A percentile compares a stretch with the other conserved stretches of the same genome.
These are phyloP conservation scores for Tetrastigma voinierianum DNA, from an alignment of 164 flowering plant genomes.

Conservation along the genomic window DNA sequence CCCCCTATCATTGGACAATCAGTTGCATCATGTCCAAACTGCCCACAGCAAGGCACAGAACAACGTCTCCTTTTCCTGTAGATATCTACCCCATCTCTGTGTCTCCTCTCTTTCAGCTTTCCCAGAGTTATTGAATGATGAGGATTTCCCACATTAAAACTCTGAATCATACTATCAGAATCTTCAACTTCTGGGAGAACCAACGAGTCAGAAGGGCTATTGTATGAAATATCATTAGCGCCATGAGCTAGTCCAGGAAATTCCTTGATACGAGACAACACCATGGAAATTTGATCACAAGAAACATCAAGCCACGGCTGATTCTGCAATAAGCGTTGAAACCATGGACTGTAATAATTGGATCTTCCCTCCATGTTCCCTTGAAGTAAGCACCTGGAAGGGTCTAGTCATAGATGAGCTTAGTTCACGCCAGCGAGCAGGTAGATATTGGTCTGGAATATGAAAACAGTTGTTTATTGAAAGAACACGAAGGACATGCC, in stretches of 20 bases:
- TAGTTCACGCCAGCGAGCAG: conserved; percentile 54
- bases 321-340: conserved; percentile 59
- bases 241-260: conserved; percentile 35
- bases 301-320: conserved; percentile 23
- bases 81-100: conserved; percentile 38
- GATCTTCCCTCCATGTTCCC: conserved; percentile 40
- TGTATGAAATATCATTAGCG: conserved; percentile 29
- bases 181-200: conserved; percentile 54
- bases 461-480: conserved; percentile 78
- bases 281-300: conserved; percentile 43
- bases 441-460: conserved; percentile 72
- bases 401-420: conserved; percentile 27
- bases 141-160: conserved; percentile 37
- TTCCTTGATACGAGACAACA: conserved; percentile 44
- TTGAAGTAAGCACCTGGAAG: conserved; percentile 13
- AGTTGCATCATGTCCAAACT: conserved; percentile 63
- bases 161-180: conserved; percentile 48
- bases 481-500: conserved; percentile 76
- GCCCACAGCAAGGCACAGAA: conserved; percentile 62
- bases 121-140: conserved; percentile 31
- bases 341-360: conserved; percentile 62
- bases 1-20: conserved; percentile 60
- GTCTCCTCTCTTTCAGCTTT: conserved; percentile 47
- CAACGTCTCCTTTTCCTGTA: conserved; percentile 51
- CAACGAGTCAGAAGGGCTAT: conserved; percentile 47